These are phyloP conservation scores for Backusella westeae DNA, from an alignment of 192 early-diverging fungal genomes.

Conservation along the genomic window DNA sequence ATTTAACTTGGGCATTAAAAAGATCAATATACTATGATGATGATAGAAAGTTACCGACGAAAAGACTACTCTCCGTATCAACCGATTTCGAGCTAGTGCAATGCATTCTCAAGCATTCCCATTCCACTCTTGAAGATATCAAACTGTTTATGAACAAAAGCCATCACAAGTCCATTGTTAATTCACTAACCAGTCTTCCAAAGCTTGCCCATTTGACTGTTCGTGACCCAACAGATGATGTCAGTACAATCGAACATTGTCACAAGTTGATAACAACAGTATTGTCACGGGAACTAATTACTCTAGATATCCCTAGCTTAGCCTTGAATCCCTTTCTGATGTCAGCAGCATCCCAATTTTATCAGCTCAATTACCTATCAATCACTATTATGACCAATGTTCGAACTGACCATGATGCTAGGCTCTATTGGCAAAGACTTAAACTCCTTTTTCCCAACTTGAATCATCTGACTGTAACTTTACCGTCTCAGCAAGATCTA, in stretches of 20 bases:
- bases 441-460: not conserved
- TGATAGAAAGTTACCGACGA: not conserved
- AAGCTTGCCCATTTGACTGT: not conserved
- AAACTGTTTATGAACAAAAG: slow-evolving; percentile 1
- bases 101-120: slow-evolving; percentile 7
- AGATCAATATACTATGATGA: not conserved
- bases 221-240: slow-evolving; percentile 16
- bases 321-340: slow-evolving; percentile 7
- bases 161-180: not conserved
- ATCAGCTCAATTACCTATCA: slow-evolving; percentile 1
- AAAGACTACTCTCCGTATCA: not conserved
- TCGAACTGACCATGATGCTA: not conserved
- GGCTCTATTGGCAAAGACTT: not conserved
- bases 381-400: not conserved
- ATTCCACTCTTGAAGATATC: slow-evolving; percentile 4
- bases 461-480: not conserved
- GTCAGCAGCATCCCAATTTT: not conserved
- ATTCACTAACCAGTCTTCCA: not conserved
- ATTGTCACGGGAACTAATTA: slow-evolving; percentile 8
- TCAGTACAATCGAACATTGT: not conserved
- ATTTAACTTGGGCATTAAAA: not conserved
- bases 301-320: not conserved
- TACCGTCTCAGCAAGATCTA: not conserved
- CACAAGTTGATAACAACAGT: not conserved
- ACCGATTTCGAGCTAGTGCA: not conserved